Conservation (phyloP, 352 stramenopile species). For the Pythium grandisporangium region DNA sequence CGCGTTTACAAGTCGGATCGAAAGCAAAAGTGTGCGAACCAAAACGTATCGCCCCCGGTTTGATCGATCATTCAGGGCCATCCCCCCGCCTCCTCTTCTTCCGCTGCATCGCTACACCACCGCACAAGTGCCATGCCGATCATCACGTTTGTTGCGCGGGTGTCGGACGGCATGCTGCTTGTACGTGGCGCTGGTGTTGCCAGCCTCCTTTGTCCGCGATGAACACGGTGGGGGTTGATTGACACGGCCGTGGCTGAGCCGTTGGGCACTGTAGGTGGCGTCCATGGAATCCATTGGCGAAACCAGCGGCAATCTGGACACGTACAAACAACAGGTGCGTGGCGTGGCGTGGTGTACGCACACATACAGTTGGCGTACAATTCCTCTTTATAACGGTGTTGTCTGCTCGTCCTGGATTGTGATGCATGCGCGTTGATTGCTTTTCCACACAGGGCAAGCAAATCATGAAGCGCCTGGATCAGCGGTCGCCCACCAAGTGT, state of each 20-base stretch:
- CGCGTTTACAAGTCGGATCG: too few species aligned
- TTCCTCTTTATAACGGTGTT: too few species aligned
- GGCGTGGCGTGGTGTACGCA: neutral
- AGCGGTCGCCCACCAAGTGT: conserved; percentile 89
- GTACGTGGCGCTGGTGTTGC: conserved; percentile 20
- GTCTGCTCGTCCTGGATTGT: too few species aligned
- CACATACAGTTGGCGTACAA: too few species aligned
- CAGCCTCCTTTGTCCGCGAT: neutral
- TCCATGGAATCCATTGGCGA: conserved; percentile 90
- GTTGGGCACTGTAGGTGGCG: conserved; percentile 56
- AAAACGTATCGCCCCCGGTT: too few species aligned
- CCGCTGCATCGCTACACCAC: too few species aligned
- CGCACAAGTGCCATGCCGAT: conserved; percentile 94
- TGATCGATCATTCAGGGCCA: too few species aligned
- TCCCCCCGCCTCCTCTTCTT: too few species aligned
- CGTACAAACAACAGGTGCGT: conserved; percentile 79
- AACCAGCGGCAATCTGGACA: conserved; percentile 77
- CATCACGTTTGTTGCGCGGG: conserved; percentile 91
- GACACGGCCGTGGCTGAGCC: neutral
- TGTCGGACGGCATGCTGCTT: conserved; percentile 92
- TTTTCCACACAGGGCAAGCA: conserved; percentile 74
- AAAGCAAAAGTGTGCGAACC: too few species aligned
- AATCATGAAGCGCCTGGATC: conserved; percentile 90
- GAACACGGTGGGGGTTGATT: too few species aligned
- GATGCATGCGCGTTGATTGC: too few species aligned